These are phyloP conservation scores for Colletotrichum viniferum DNA, from an alignment of 2,329 filamentous ascomycete species.

Conservation along the genomic window DNA sequence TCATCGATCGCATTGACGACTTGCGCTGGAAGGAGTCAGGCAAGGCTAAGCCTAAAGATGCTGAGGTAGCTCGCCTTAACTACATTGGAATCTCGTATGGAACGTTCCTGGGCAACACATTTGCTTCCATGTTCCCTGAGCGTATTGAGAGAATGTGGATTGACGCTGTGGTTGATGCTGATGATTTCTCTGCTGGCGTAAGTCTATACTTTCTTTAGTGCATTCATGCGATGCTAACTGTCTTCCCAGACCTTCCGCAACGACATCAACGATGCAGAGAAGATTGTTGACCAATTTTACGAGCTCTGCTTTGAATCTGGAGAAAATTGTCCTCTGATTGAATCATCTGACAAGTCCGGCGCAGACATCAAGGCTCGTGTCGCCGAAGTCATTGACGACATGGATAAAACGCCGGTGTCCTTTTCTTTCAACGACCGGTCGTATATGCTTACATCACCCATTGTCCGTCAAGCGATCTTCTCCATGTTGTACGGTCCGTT, in stretches of 20 bases:
- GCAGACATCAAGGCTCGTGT: conserved; percentile 35
- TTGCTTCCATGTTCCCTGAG: conserved; percentile 38
- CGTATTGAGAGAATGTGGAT: conserved; percentile 41
- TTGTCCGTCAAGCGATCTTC: conserved; percentile 31
- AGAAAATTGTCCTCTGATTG: conserved; percentile 31
- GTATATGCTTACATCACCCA: conserved; percentile 31
- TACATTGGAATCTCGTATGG: conserved; percentile 51
- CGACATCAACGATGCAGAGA: conserved; percentile 40
- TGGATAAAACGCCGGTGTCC: conserved; percentile 31
- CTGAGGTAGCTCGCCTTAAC: conserved; percentile 29
- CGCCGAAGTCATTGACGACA: conserved; percentile 29
- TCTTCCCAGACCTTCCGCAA: conserved; percentile 32
- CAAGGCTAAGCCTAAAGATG: not conserved
- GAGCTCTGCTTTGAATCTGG: conserved; percentile 37
- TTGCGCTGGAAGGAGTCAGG: not conserved
- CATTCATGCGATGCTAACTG: accelerated
- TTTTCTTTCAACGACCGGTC: conserved; percentile 22
- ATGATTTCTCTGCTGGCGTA: conserved; percentile 29
- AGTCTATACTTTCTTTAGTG: not conserved
- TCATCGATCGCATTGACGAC: conserved; percentile 34
- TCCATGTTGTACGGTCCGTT: conserved; percentile 33
- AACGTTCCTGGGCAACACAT: conserved; percentile 35
- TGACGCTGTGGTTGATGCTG: conserved; percentile 30
- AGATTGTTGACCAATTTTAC: conserved; percentile 37
- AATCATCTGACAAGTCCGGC: conserved; percentile 26